Percentiles rank a stretch among this genome's conserved stretches.
These are phyloP conservation scores for Histomonas meleagridis DNA, from an alignment of 208 protist species.

Conservation along the genomic window DNA sequence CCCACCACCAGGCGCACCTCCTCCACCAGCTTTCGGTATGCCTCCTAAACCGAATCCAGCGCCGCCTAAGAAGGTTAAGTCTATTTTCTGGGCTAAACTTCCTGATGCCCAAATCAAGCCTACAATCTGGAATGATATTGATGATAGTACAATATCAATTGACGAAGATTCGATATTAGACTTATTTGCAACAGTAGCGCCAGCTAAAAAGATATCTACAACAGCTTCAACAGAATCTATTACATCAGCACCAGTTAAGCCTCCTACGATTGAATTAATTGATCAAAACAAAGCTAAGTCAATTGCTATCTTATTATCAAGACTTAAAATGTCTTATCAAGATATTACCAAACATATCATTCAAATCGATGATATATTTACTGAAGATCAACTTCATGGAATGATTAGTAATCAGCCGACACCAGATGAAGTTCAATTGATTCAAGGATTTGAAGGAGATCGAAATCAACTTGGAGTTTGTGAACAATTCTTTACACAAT, in stretches of 20 bases:
- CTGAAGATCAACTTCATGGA: neutral
- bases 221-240: too few relatives aligned
- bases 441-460: neutral
- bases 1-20: neutral
- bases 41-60: neutral
- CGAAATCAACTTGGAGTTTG: neutral
- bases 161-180: neutral
- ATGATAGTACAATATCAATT: neutral
- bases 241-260: too few relatives aligned
- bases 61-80: neutral
- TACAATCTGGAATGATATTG: neutral
- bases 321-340: neutral
- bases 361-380: neutral
- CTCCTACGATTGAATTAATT: neutral
- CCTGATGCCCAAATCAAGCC: neutral
- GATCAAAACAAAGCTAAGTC: neutral
- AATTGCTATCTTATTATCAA: neutral
- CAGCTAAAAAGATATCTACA: too few relatives aligned
- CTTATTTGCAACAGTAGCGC: too few relatives aligned
- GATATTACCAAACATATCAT: neutral
- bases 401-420: neutral
- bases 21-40: neutral
- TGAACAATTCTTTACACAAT: neutral
- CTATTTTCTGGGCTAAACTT: neutral
- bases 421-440: neutral